A percentile compares a stretch with the other conserved stretches of the same genome.
phyloP scores from a whole-genome alignment of 192 early-diverging fungal genomes.

The Coemansia sp. region DNA sequence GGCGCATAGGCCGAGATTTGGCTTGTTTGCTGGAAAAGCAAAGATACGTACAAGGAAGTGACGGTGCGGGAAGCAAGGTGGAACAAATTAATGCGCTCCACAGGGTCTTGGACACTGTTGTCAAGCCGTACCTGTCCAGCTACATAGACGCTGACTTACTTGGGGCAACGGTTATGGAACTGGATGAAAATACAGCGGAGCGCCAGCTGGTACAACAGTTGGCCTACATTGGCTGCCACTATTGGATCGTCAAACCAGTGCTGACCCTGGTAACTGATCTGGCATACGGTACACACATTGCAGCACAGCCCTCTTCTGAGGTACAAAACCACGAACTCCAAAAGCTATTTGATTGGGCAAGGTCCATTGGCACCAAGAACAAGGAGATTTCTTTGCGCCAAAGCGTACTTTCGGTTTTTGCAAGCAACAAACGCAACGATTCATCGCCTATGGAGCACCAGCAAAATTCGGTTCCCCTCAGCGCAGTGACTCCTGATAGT shows the following conservation, averaged over 20 bases:
- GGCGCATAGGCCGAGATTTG: background rate
- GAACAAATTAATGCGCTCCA: too few species aligned
- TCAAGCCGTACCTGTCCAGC: background rate
- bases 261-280: background rate
- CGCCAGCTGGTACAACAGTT: background rate
- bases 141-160: background rate
- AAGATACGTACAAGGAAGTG: background rate
- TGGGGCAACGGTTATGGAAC: background rate
- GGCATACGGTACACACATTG: background rate
- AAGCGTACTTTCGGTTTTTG: background rate
- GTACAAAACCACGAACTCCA: too few species aligned
- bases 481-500: conserved; percentile 9
- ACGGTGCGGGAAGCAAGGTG: background rate
- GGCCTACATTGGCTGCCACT: conserved; percentile 13
- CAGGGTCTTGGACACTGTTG: background rate
- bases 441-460: background rate
- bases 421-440: background rate
- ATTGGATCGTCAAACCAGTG: conserved; percentile 23
- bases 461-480: too few species aligned
- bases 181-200: background rate
- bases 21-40: background rate
- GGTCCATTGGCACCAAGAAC: background rate
- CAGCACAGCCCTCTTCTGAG: too few species aligned
- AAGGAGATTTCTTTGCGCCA: background rate
- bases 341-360: conserved; percentile 1